Base-by-base conservation (phyloP, 2,329 filamentous ascomycete species). In the Aspergillus aculeatus region DNA sequence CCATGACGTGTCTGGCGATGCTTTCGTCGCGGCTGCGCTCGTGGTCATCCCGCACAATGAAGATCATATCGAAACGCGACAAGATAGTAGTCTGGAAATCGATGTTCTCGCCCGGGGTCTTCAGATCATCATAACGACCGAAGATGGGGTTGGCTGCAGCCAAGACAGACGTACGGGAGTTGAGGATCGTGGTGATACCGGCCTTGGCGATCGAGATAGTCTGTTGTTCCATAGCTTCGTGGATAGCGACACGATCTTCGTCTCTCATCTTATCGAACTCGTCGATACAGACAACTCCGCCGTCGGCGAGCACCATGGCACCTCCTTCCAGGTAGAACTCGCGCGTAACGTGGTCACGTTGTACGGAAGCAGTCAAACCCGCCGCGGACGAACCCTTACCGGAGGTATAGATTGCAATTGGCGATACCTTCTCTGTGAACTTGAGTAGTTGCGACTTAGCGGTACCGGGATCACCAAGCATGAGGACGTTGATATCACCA, bases 221-320 rank as follows among this genome's bases (percentile, higher is more conserved):
- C 77, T 99, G 95, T 79, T 99, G 95, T 75, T 99, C 95, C 95
- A 99, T 99, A 60, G 95, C 95, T 84, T 99, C 95, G 82, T 99
- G 95, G 66, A 99, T 99, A 2, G 95, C 95, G 6, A 98, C 95
- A 68, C 95, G 86, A 70, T 99, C 95, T 76, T 99, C 95, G 73
- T 99, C 95, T 63, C 95, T 86, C 95, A 99, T 99, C 82, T 99
- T 99, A 81, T 99, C 95, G 73, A 99, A 99, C 78, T 99, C 95
- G 73, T 99, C 95, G 68, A 99, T 99, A 77, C 95, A 98, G 10
- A 98, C 95, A 1, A 98, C 94, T 69, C 95, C 95, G 2, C 93
- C 93, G 67, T 99, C 95, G 4, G 95, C 95, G 19, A 99, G 86
- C 3, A 99, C 95, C 95, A 99, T 98, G 32, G 95, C 95, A 77